Evolutionary conservation across 1,284 basidiomycete genomes (phyloP), one percentile per base, ranked within the genome.

Genomic region (Blastosporella zonata): DNA sequence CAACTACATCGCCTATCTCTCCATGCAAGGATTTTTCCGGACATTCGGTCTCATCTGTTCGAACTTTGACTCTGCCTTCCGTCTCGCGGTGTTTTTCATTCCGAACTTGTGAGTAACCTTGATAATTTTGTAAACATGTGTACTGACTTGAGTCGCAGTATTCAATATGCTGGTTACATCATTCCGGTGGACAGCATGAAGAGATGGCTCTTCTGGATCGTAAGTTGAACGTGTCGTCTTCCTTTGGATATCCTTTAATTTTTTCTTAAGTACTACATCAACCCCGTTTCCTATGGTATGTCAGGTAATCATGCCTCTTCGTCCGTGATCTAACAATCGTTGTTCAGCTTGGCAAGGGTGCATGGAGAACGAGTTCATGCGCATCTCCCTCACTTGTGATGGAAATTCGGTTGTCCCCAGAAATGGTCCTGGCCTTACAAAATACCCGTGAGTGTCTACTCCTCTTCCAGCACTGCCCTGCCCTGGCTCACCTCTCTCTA

Each of bases 161-260:
- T 77, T 54, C 73, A 74, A 65, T 87, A 85, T 56, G 73, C 74
- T 12, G 88, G 88, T 1, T 91, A 90, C 62, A 81, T 86, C 50
- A 79, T 90, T 54, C 86, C 86, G 1, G 76, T 84, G 6, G 75
- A 78, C 55, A 72, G 78, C 50, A 93, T 95, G 90, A 87, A 91
- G 64, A 72, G 88, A 44, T 95, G 91, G 91, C 65, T 94, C 13
- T 91, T 89, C 72, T 93, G 91, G 90, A 81, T 92, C 37, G 82
- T 83, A 58, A 60, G 77, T 73, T 2, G 7, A 18, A 15, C 13
- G 1, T 20, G 8, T 27, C 6, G 17, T 9, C 17, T 23, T 7
- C 27, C 39, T n/a, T 17, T 13, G n/a, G n/a, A 28, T 6, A 23
- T 36, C 21, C 22, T 15, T 31, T 56, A 2, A 56, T 20, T 20